Evolutionary conservation across 163 green algal species (phyloP), one percentile per base, ranked within the genome.

Genomic region (Scenedesmus sp.): DNA sequence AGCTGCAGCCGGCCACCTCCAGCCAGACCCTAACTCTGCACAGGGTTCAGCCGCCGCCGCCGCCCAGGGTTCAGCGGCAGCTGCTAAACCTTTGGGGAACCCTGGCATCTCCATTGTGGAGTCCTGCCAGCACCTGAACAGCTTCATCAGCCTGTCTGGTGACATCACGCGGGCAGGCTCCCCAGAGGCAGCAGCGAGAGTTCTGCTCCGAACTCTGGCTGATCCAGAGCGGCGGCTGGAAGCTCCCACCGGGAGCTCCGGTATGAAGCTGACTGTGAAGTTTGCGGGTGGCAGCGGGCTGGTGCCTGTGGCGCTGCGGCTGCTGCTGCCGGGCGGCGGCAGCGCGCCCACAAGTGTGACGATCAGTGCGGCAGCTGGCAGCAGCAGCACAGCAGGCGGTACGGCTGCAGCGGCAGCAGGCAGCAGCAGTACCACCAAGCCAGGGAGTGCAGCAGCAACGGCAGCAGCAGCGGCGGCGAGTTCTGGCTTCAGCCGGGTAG

Each of bases 181-280:
- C 13, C 18, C 79, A 52, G 88, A 88, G 1, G 62, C 88, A 54
- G 88, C 88, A 34, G 88, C 88, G 34, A 18, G 88, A 5, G 16
- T 15, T 2, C 46, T 92, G 34, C 79, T 92, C 18, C 70, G n/a
- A 15, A 88, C 79, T 16, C 88, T 57, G 7, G 62, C 59, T 18
- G 88, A 92, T 13, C 57, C 88, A 3, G 88, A 92, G 46, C 60
- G 79, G 26, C 34, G 62, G 15, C 34, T 88, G n/a, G 88, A 92
- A 64, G 88, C 88, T 67, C 79, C 88, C 60, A 34, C 59, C 20
- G 60, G 23, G 46, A 70, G 64, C 79, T 55, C 77, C 18, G 82
- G 34, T 23, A 86, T 91, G 87, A 88, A 83, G 60, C 66, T 92
- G 79, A 56, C 73, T 0, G 26, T 92, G 57, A 88, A 88, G 26